A percentile compares a stretch with the other conserved stretches of the same genome.
phyloP scores from a whole-genome alignment of 257 asterid species.

The Ligustrum vulgare region DNA sequence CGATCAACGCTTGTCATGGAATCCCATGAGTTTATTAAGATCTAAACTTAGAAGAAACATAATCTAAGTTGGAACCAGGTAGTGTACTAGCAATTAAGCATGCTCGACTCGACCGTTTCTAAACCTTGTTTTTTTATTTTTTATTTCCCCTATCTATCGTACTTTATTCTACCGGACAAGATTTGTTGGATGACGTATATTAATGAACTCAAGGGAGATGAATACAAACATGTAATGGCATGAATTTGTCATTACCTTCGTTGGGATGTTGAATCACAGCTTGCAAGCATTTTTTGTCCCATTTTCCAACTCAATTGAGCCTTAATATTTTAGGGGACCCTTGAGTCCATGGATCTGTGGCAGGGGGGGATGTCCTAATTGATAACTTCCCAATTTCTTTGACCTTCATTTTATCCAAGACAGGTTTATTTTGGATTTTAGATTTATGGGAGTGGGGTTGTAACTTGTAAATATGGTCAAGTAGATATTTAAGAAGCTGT shows the following conservation, averaged over 20 bases:
- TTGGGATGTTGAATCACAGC: slow-evolving; percentile 16
- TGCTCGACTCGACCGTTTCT: too few species aligned
- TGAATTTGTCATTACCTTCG: slow-evolving; percentile 32
- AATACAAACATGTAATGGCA: slow-evolving; percentile 25
- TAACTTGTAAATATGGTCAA: too few species aligned
- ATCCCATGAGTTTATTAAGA: too few species aligned
- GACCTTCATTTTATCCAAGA: background rate
- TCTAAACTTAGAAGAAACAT: too few species aligned
- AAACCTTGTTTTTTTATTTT: too few species aligned
- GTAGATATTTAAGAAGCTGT: too few species aligned
- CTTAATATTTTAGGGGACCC: slow-evolving; percentile 35
- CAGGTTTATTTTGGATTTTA: too few species aligned
- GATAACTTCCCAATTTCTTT: background rate
- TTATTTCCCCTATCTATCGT: too few species aligned
- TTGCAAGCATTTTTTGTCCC: slow-evolving; percentile 29
- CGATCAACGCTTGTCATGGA: too few species aligned
- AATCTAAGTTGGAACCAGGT: too few species aligned
- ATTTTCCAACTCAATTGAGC: slow-evolving; percentile 43
- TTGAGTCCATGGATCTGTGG: background rate
- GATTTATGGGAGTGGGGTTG: too few species aligned
- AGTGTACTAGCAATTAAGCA: too few species aligned
- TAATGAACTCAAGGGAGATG: background rate
- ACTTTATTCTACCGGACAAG: background rate
- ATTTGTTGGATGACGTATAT: slow-evolving; percentile 5
- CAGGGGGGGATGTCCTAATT: background rate